These are phyloP conservation scores for Pelargonium citronellum DNA, from an alignment of 441 rosid genomes.

Conservation along the genomic window DNA sequence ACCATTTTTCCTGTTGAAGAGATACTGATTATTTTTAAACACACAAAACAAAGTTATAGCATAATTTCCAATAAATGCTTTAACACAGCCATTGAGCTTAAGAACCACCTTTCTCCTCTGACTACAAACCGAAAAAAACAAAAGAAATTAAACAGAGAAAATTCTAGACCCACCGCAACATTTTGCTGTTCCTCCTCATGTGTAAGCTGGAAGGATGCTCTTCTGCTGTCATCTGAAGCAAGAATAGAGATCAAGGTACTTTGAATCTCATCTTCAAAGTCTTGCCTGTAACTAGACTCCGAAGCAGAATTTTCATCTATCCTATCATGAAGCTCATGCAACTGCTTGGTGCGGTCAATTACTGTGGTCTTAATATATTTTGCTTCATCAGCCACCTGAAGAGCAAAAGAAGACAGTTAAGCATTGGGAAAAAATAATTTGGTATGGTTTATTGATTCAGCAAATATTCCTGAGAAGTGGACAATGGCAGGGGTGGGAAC, in stretches of 20 bases:
- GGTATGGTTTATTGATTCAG: neutral
- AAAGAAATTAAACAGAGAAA: constrained; percentile 9
- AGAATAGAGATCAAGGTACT: constrained; percentile 51
- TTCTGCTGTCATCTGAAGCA: constrained; percentile 81
- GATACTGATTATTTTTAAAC: constrained; percentile 17
- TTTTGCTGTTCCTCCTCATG: constrained; percentile 91
- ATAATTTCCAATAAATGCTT: constrained; percentile 10
- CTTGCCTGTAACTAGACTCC: constrained; percentile 50
- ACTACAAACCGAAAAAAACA: constrained; percentile 7
- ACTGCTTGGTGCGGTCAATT: constrained; percentile 72
- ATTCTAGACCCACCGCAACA: constrained; percentile 50
- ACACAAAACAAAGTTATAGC: constrained; percentile 15
- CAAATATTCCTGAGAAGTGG: constrained; percentile 2
- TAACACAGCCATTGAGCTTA: constrained; percentile 9
- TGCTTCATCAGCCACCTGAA: constrained; percentile 75
- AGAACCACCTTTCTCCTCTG: neutral
- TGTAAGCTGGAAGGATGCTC: constrained; percentile 58
- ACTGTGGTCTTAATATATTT: constrained; percentile 57
- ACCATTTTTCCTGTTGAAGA: constrained; percentile 78
- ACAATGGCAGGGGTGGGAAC: neutral
- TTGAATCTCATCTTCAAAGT: constrained; percentile 81
- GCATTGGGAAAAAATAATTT: neutral
- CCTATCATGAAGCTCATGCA: constrained; percentile 61
- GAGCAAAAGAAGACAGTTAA: constrained; percentile 15
- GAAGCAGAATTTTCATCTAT: constrained; percentile 51